Evolutionary conservation across 176 grass and related monocot species (phyloP), one percentile per base, ranked within the genome.

Genomic region (Luzula sylvatica): DNA sequence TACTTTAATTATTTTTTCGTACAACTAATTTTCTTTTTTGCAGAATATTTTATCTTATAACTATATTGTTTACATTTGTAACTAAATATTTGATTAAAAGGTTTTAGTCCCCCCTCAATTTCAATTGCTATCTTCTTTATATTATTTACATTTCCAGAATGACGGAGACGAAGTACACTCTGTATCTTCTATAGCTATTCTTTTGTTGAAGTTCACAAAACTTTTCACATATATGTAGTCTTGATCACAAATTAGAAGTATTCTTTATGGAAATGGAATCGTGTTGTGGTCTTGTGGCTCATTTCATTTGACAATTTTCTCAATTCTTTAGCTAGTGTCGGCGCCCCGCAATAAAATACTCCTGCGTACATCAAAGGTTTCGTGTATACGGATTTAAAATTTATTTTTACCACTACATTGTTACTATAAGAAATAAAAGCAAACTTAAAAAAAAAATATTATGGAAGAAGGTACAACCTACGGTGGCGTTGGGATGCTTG

Each of bases 191-290:
- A 58, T 82, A n/a, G n/a, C n/a, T n/a, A n/a, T 65, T 39, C 35
- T 67, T 51, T 52, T 21, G n/a, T 7, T 32, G 13, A 74, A 66
- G 15, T 74, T 65, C 50, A 65, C 75, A 96, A 82, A 88, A 75
- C 69, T 67, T 66, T 67, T 23, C 4, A 38, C 23, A 21, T 42
- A 40, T 59, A 15, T 39, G 16, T 45, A 40, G 26, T 56, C 22
- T 57, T 8, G 21, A 11, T 54, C 61, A 60, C 0, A 1, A 40
- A 72, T 59, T 67, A 79, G 72, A 86, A 98, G 72, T 90, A 90
- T 58, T 98, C 92, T 67, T 98, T 98, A 75, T 98, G 92, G 78
- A 98, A 98, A 68, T 90, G 68, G 75, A 98, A 98, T 40, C 85
- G 71, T 19, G 85, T 98, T 5, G 81, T 18, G 15, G 92, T 98